phyloP scores from a whole-genome alignment of 1,284 basidiomycete species.

The Trametes sp. region DNA sequence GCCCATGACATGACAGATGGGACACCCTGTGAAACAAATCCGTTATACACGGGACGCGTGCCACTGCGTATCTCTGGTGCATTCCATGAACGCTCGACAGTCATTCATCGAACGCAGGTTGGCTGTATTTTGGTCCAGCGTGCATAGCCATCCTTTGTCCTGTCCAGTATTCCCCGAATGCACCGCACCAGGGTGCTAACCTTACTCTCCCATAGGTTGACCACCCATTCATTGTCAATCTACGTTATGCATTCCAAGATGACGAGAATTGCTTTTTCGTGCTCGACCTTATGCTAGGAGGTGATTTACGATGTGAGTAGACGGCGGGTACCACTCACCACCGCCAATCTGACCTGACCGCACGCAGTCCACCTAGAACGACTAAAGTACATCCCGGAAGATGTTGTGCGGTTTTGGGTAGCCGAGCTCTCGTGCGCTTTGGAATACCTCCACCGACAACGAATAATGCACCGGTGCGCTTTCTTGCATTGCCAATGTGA shows the following conservation, averaged over 20 bases:
- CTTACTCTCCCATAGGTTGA: conserved; percentile 70
- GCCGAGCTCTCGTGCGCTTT: conserved; percentile 89
- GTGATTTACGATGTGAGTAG: conserved; percentile 87
- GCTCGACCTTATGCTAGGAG: conserved; percentile 95
- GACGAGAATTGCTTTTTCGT: conserved; percentile 99
- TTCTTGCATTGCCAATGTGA: conserved; percentile 26
- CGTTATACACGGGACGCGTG: not conserved
- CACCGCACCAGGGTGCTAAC: not conserved
- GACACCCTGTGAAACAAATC: not conserved
- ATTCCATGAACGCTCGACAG: too few relatives aligned
- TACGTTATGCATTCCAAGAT: conserved; percentile 97
- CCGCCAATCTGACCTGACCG: conserved; percentile 22
- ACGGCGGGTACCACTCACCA: conserved; percentile 8
- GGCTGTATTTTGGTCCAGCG: not conserved
- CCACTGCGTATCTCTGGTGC: too few relatives aligned
- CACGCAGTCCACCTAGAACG: conserved; percentile 87
- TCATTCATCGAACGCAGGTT: not conserved
- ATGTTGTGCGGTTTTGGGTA: conserved; percentile 88
- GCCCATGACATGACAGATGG: conserved; percentile 13
- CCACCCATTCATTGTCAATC: conserved; percentile 92
- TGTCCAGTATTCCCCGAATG: not conserved
- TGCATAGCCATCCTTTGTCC: not conserved
- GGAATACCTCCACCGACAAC: conserved; percentile 89
- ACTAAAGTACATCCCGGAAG: conserved; percentile 78
- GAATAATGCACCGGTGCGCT: conserved; percentile 91